Evolutionary conservation across 2,329 filamentous ascomycete species (phyloP), one percentile per base, ranked within the genome.

Genomic region (Aspergillus brunneoviolaceus): DNA sequence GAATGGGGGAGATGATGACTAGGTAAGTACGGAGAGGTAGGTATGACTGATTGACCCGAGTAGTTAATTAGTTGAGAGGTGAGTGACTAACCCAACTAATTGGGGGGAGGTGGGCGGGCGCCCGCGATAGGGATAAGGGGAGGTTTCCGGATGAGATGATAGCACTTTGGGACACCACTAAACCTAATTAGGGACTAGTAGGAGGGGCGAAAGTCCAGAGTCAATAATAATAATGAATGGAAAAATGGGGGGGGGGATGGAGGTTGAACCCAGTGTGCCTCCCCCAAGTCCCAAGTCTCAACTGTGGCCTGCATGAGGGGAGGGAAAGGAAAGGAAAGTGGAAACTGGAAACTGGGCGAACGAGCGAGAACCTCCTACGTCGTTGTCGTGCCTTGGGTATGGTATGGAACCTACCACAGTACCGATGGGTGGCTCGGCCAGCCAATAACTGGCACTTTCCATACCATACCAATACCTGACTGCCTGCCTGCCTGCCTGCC

Each of bases 341-440:
- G 56, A 54, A 55, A 35, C 31, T 16, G 55, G 64, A 68, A 66
- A 57, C 56, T 62, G 59, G 63, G 60, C 61, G 66, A 68, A 68
- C 59, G 63, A 65, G 62, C 63, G 62, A 66, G 63, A 69, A 63
- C 49, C 63, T 55, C 50, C 55, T 55, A 67, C 61, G 59, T 53
- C 14, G 39, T 45, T 45, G 33, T 35, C 11, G 33, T 29, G 27
- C 27, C 27, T 29, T 29, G 27, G 27, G 27, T 29, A 29, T 29
- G 27, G 27, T 29, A 29, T 29, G 27, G 27, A 29, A 29, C 27
- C 27, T 10, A 29, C 27, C 27, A 29, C 7, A 29, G 27, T 29
- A 29, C 27, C 27, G 33, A 35, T 19, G 53, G 53, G 55, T 50
- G 48, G 23, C 29, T 49, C 25, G 21, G 25, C 31, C 49, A 52